These are phyloP conservation scores for Penicillium sp. DNA, from an alignment of 2,329 filamentous ascomycete genomes.

Conservation along the genomic window DNA sequence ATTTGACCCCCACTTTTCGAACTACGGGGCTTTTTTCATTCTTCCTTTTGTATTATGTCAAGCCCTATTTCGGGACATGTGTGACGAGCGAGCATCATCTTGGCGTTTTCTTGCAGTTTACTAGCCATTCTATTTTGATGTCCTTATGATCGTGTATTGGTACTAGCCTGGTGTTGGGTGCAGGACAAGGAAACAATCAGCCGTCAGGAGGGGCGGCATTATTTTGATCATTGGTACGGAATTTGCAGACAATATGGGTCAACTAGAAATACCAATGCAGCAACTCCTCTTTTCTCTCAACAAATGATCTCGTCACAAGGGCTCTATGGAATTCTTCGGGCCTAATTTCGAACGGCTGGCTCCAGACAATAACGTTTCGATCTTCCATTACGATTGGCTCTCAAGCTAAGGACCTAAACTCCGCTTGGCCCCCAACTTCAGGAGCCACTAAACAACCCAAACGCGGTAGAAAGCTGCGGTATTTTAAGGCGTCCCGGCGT, in stretches of 20 bases:
- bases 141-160: conserved; percentile 6
- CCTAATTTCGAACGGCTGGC: neutral
- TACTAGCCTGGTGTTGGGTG: conserved; percentile 11
- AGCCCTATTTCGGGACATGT: conserved; percentile 10
- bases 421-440: conserved; percentile 13
- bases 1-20: neutral
- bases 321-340: neutral
- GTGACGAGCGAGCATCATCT: conserved; percentile 24
- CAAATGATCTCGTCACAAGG: neutral
- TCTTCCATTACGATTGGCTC: conserved; percentile 11
- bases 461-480: conserved; percentile 2
- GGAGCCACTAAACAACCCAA: neutral
- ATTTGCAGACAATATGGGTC: neutral
- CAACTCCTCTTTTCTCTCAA: neutral
- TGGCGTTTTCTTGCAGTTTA: conserved; percentile 15
- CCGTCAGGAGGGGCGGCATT: neutral
- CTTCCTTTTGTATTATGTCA: conserved; percentile 9
- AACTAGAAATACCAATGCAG: conserved; percentile 6
- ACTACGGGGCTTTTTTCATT: conserved; percentile 3
- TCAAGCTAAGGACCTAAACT: conserved; percentile 2
- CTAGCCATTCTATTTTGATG: conserved; percentile 4
- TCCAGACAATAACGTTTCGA: conserved; percentile 20
- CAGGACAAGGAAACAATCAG: neutral
- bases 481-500: conserved; percentile 16
- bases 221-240: neutral